Base-by-base conservation (phyloP, 352 stramenopile genomes). In the Globisporangium radiosum region DNA sequence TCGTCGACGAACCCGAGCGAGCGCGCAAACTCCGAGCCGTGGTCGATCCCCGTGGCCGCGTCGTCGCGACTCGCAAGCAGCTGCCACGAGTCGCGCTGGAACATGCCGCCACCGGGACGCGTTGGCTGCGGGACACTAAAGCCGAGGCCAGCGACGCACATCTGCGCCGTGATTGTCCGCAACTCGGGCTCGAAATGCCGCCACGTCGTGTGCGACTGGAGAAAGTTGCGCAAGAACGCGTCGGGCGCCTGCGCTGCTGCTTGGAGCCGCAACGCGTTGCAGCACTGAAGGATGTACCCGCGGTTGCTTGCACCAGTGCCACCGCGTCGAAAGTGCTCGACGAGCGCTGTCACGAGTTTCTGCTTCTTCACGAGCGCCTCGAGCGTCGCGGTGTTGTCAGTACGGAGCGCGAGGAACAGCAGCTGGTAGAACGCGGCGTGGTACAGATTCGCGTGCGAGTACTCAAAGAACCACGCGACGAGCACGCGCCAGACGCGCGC, bases 371-470 rank as follows among this genome's bases (percentile, higher is more conserved):
- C 72, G 25, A 94, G 68, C 36, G 94, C 82, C 60, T 92, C 76
- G 45, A 96, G 66, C 9, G 85, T 75, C 49, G 73, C 66, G 19
- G 92, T 78, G 56, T 95, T 88, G 57, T 97, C 88, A 19, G 83
- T 90, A 53, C 85, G 85, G 54, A 97, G 64, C 13, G 83, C 82
- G 65, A 94, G 87, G 63, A 96, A 93, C 36, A 97, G 73, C 36
- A 97, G 73, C 63, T 94, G 87, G 67, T 95, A 96, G 53, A 97
- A 96, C 25, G 85, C 73, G 37, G 79, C 80, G 59, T 96, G 87
- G 58, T 96, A 97, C 59, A 97, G 44, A 60, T 96, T 96, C 67
- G 93, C 96, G 78, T 96, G 85, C 39, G 84, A 79, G 68, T 96
- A 97, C 72, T 95, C 83, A 52, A 96, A 92, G 65, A 97, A 95